A percentile compares a stretch with the other conserved stretches of the same genome.
These are phyloP conservation scores for Punica granatum DNA, from an alignment of 345 rosid genomes.

Conservation along the genomic window DNA sequence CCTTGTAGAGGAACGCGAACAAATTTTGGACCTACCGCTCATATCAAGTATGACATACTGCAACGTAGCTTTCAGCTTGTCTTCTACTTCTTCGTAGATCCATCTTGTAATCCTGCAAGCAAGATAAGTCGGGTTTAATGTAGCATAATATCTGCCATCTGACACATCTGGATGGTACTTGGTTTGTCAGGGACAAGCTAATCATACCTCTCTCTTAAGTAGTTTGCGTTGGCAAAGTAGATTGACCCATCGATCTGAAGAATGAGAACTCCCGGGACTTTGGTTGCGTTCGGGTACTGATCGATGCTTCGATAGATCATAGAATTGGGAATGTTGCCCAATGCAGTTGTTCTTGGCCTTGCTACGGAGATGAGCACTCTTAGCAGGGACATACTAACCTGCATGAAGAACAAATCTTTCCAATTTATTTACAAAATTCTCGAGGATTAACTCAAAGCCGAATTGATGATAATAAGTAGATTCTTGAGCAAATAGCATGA, in stretches of 20 bases:
- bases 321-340: conserved; percentile 85
- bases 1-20: not conserved
- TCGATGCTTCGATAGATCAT: conserved; percentile 64
- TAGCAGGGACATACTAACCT: conserved; percentile 64
- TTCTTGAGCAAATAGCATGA: not conserved
- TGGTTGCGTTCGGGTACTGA: conserved; percentile 60
- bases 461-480: no score
- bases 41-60: conserved; percentile 71
- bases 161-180: not conserved
- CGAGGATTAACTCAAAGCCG: no score
- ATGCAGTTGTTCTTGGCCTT: conserved; percentile 59
- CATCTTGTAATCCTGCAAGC: conserved; percentile 67
- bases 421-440: no score
- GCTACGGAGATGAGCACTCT: conserved; percentile 67
- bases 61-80: conserved; percentile 45
- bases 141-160: not conserved
- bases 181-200: not conserved
- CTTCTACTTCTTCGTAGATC: conserved; percentile 86
- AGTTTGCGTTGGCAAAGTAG: conserved; percentile 80
- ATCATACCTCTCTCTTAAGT: conserved; percentile 83
- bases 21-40: conserved; percentile 37
- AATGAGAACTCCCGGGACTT: conserved; percentile 65
- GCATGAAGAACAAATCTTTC: conserved; percentile 12
- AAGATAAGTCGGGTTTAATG: not conserved
- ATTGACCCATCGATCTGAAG: conserved; percentile 84